Conservation (phyloP, 1,139 yeast genomes). For the Taphrina wiesneri region DNA sequence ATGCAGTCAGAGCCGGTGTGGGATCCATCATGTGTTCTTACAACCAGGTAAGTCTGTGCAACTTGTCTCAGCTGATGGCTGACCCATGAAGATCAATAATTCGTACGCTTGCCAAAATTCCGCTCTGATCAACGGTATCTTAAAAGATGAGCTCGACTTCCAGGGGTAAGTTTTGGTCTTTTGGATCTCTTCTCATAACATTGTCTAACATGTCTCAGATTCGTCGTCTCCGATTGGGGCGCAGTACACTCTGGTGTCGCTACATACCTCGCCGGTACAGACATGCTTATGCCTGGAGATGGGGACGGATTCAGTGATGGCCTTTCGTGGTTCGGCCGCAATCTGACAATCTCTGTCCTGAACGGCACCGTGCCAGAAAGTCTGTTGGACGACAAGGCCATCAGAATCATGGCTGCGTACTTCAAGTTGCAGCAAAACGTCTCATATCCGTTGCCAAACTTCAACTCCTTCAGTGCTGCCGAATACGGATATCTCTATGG, state of each 20-base stretch:
- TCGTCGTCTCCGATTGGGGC: constrained; percentile 67
- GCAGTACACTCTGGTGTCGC: constrained; percentile 62
- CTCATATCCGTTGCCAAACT: constrained; percentile 20
- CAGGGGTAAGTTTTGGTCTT: constrained; percentile 52
- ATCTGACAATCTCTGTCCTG: constrained; percentile 57
- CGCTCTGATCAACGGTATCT: constrained; percentile 55
- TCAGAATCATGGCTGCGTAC: constrained; percentile 61
- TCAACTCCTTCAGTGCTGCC: constrained; percentile 7
- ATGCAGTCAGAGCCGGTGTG: constrained; percentile 60
- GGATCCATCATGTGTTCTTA: constrained; percentile 66
- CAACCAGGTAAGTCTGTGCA: constrained; percentile 47
- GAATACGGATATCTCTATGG: constrained; percentile 15
- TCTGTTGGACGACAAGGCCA: constrained; percentile 64
- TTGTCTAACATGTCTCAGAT: not conserved
- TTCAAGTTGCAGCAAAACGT: constrained; percentile 45
- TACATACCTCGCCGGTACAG: constrained; percentile 61
- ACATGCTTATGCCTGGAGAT: constrained; percentile 66
- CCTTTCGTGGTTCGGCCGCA: constrained; percentile 58
- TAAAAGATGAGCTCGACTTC: constrained; percentile 65
- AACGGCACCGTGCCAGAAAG: constrained; percentile 59
- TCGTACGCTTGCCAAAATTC: constrained; percentile 65
- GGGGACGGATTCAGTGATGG: constrained; percentile 27
- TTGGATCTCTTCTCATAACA: not conserved
- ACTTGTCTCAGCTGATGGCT: not conserved
- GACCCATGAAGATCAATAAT: constrained; percentile 50